Conservation (phyloP, 352 stramenopile species). For the Pythium myriotylum region DNA sequence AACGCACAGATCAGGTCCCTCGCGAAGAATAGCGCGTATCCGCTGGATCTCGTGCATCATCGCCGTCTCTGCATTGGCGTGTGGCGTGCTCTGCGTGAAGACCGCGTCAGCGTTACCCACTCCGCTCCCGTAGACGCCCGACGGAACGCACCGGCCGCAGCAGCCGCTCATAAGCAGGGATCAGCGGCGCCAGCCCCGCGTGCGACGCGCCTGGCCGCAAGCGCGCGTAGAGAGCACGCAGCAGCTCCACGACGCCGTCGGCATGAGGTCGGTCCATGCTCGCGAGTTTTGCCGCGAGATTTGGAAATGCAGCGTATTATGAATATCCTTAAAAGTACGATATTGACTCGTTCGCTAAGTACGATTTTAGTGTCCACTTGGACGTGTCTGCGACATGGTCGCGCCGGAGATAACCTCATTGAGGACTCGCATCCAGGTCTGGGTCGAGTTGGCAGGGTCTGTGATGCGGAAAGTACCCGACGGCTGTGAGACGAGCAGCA, state of each 20-base stretch:
- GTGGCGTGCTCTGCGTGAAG: neutral
- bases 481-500: conserved; percentile 32
- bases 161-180: conserved; percentile 51
- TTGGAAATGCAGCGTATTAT: neutral
- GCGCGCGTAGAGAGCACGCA: conserved; percentile 40
- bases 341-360: conserved; percentile 16
- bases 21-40: conserved; percentile 13
- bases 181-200: conserved; percentile 36
- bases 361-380: conserved; percentile 14
- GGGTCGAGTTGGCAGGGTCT: conserved; percentile 57
- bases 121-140: too few relatives aligned
- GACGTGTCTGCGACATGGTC: conserved; percentile 21
- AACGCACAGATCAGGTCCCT: conserved; percentile 21
- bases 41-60: conserved; percentile 13
- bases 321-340: conserved; percentile 18
- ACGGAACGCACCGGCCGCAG: conserved; percentile 45
- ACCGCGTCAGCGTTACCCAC: neutral
- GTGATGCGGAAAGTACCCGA: conserved; percentile 65
- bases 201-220: conserved; percentile 23
- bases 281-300: conserved; percentile 14
- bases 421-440: conserved; percentile 65
- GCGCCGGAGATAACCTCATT: conserved; percentile 30
- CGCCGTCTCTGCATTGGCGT: conserved; percentile 5
- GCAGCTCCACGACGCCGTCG: conserved; percentile 38
- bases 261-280: neutral